These are phyloP conservation scores for Colletotrichum sp. DNA, from an alignment of 2,329 filamentous ascomycete genomes.

Conservation along the genomic window DNA sequence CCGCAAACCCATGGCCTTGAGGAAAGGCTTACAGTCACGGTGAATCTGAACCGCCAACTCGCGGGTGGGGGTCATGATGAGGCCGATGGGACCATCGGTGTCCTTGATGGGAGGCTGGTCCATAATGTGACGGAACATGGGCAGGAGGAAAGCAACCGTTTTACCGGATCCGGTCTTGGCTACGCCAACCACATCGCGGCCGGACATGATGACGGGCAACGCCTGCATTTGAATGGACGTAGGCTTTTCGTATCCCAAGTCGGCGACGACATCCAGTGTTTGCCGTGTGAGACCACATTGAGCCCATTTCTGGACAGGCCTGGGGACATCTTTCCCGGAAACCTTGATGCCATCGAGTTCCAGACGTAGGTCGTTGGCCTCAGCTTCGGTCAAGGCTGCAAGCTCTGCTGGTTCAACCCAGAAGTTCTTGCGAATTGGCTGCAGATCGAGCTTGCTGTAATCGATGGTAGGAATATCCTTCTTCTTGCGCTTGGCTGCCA, in stretches of 20 bases:
- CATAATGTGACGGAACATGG: constrained; percentile 98
- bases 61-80: constrained; percentile 94
- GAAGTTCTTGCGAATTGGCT: constrained; percentile 90
- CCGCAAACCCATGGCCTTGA: constrained; percentile 84
- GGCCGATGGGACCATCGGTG: constrained; percentile 83
- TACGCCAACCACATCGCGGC: constrained; percentile 92
- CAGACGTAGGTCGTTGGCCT: constrained; percentile 79
- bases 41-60: constrained; percentile 95
- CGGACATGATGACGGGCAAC: constrained; percentile 93
- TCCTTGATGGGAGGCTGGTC: constrained; percentile 84
- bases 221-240: constrained; percentile 96
- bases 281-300: constrained; percentile 90
- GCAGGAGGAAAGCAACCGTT: constrained; percentile 92
- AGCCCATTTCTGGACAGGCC: constrained; percentile 95
- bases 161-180: constrained; percentile 98
- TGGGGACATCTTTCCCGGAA: constrained; percentile 84
- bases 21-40: constrained; percentile 90
- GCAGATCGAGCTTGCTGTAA: constrained; percentile 84
- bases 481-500: constrained; percentile 78
- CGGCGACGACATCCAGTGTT: constrained; percentile 83
- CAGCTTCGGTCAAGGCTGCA: constrained; percentile 81
- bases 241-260: constrained; percentile 83
- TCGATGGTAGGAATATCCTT: constrained; percentile 91
- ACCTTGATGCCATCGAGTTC: constrained; percentile 97
- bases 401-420: constrained; percentile 91